phyloP scores from a whole-genome alignment of 805 yeast genomes.

The Candida rishiriensis region DNA sequence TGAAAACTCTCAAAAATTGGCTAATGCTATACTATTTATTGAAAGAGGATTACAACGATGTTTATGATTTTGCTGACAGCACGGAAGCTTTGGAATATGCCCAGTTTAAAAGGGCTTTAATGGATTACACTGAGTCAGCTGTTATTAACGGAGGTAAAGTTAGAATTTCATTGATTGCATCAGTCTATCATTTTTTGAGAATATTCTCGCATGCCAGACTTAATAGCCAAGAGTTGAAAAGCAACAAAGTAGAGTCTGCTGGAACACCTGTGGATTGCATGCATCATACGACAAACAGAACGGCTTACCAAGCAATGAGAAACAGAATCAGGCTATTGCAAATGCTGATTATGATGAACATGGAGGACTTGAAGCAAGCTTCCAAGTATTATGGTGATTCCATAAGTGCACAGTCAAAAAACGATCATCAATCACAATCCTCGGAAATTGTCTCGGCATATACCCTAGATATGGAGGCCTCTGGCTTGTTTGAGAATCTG shows the following conservation, averaged over 20 bases:
- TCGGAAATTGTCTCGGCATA: too few species aligned
- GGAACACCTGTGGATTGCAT: not conserved
- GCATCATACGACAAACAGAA: slow-evolving; percentile 6
- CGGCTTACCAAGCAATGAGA: slow-evolving; percentile 7
- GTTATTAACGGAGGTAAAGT: too few species aligned
- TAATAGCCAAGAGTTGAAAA: slow-evolving; percentile 1
- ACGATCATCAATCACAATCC: too few species aligned
- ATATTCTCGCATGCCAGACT: slow-evolving; percentile 7
- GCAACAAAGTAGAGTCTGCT: not conserved
- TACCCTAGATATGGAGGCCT: not conserved
- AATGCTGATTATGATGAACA: slow-evolving; percentile 13
- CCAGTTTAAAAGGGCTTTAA: not conserved
- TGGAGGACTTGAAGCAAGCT: not conserved
- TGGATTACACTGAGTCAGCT: not conserved
- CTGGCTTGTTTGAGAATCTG: not conserved
- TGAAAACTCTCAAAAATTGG: slow-evolving; percentile 12
- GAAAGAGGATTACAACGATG: slow-evolving; percentile 10
- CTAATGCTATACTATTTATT: slow-evolving; percentile 13
- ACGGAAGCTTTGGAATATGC: not conserved
- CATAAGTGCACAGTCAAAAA: not conserved
- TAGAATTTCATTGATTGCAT: not conserved
- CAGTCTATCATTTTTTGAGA: slow-evolving; percentile 9
- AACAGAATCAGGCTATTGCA: slow-evolving; percentile 18
- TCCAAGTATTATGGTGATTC: slow-evolving; percentile 4
- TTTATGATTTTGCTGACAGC: slow-evolving; percentile 2